Evolutionary conservation across 352 stramenopile species (phyloP).

Genomic region (Phytophthora sp.): DNA sequence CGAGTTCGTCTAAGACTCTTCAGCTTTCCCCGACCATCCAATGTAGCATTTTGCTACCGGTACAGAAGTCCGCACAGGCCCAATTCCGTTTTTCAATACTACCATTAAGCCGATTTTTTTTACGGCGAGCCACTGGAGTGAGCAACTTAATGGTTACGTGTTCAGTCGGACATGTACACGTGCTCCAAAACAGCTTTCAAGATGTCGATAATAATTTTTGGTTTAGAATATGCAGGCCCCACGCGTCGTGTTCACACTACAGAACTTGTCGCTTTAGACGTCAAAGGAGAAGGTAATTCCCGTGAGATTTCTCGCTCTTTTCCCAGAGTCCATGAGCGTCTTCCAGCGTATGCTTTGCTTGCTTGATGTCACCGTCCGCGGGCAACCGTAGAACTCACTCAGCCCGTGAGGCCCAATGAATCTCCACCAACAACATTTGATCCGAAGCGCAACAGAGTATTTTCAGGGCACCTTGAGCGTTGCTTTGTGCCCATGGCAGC

Average conservation of each 20-base stretch:
- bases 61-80: slow-evolving; percentile 45
- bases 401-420: slow-evolving; percentile 65
- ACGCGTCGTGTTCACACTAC: neutral
- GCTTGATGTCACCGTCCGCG: slow-evolving; percentile 53
- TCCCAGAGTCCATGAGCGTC: slow-evolving; percentile 37
- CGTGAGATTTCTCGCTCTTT: slow-evolving; percentile 41
- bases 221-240: neutral
- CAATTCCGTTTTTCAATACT: slow-evolving; percentile 57
- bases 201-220: neutral
- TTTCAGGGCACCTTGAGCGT: slow-evolving; percentile 61
- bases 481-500: slow-evolving; percentile 66
- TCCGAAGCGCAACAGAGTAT: slow-evolving; percentile 63
- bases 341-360: slow-evolving; percentile 45
- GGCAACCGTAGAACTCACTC: slow-evolving; percentile 68
- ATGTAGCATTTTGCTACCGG: too few relatives aligned
- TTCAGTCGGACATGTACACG: neutral
- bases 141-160: neutral
- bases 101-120: slow-evolving; percentile 74
- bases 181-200: neutral
- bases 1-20: too few relatives aligned
- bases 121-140: slow-evolving; percentile 49
- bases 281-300: slow-evolving; percentile 37
- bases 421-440: slow-evolving; percentile 47
- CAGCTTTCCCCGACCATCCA: too few relatives aligned
- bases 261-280: slow-evolving; percentile 6